phyloP scores from a whole-genome alignment of 352 stramenopile species.

The Pythium sp. region DNA sequence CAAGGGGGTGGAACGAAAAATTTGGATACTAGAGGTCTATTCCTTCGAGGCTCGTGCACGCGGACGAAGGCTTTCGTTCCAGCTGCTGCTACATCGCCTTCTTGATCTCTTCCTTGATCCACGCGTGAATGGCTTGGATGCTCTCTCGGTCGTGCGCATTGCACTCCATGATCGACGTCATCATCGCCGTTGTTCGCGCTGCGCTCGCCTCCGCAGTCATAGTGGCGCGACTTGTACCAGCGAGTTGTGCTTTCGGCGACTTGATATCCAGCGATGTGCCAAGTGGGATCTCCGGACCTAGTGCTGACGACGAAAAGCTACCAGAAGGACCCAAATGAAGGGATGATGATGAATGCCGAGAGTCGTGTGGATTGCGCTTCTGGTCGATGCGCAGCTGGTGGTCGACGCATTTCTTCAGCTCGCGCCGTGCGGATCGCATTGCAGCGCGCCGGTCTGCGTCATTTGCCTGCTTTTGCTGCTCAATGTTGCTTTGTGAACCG shows the following conservation, averaged over 20 bases:
- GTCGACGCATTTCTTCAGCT: conserved; percentile 51
- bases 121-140: conserved; percentile 30
- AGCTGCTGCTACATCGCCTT: conserved; percentile 18
- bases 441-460: conserved; percentile 23
- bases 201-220: conserved; percentile 16
- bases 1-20: too few species aligned
- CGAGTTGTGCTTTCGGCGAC: neutral
- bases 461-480: conserved; percentile 24
- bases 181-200: conserved; percentile 26
- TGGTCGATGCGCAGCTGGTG: conserved; percentile 45
- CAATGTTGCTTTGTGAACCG: conserved; percentile 7
- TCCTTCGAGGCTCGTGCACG: neutral
- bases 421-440: conserved; percentile 33
- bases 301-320: neutral
- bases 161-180: conserved; percentile 48
- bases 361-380: conserved; percentile 28
- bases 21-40: neutral
- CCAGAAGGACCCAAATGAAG: neutral
- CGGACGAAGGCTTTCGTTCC: neutral
- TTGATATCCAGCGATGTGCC: neutral
- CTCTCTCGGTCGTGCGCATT: conserved; percentile 44
- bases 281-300: neutral
- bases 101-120: conserved; percentile 50
- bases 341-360: conserved; percentile 1
- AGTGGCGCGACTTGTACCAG: neutral